Evolutionary conservation across 2,329 filamentous ascomycete genomes (phyloP).

Genomic region (Escovopsis sp.): DNA sequence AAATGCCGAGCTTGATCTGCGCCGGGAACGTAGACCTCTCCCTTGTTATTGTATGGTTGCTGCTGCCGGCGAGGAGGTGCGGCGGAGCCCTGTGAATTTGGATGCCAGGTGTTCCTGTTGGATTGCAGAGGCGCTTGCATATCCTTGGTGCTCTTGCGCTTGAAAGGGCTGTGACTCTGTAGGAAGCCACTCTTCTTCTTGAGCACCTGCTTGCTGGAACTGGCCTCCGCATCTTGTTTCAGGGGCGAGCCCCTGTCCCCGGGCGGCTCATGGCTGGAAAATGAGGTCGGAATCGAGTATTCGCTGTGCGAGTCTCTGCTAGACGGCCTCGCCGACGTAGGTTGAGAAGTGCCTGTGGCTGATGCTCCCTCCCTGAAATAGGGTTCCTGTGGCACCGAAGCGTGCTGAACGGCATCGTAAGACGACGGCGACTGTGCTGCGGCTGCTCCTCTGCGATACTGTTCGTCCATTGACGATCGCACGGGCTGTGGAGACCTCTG

Average conservation of each 20-base stretch:
- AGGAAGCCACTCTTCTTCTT: constrained; percentile 78
- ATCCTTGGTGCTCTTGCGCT: constrained; percentile 79
- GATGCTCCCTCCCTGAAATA: constrained; percentile 96
- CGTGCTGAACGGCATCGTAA: constrained; percentile 38
- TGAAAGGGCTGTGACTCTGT: constrained; percentile 82
- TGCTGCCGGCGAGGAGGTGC: constrained; percentile 21
- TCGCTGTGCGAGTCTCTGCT: constrained; percentile 86
- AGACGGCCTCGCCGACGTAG: constrained; percentile 54
- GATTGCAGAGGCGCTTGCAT: constrained; percentile 21
- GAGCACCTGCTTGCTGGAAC: constrained; percentile 44
- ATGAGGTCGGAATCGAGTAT: constrained; percentile 75
- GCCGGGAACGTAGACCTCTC: constrained; percentile 6
- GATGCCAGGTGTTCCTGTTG: constrained; percentile 47
- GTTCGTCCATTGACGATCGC: constrained; percentile 9
- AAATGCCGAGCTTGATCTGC: constrained; percentile 18
- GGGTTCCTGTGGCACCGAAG: constrained; percentile 73
- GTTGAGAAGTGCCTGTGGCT: constrained; percentile 58
- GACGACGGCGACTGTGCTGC: constrained; percentile 12
- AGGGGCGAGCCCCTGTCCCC: constrained; percentile 61
- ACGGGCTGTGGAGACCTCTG: constrained; percentile 6
- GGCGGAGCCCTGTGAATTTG: constrained; percentile 14
- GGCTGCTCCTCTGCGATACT: constrained; percentile 7
- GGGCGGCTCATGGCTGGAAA: constrained; percentile 69
- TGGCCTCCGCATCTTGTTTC: constrained; percentile 43
- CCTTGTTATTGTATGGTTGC: constrained; percentile 19